Evolutionary conservation across 805 yeast genomes (phyloP), one percentile per base, ranked within the genome.

Genomic region (Metschnikowia similis): DNA sequence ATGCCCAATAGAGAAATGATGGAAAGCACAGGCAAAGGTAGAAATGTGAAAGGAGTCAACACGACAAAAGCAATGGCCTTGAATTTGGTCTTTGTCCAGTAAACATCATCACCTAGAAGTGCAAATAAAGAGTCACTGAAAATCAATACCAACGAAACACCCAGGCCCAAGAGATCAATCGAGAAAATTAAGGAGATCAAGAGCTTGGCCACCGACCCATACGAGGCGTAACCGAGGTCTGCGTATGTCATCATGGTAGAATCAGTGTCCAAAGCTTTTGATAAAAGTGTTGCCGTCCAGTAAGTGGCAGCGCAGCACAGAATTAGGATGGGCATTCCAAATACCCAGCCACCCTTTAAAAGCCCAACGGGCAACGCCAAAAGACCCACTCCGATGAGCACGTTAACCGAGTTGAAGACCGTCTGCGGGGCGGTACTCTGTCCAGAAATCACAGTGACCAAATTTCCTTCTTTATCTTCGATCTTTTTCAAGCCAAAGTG

Each of bases 401-500:
- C 81, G 60, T 84, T 84, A 48, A 84, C 78, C 11, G 85, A 77
- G 61, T 84, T 84, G 69, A 84, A 82, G 14, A 82, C 69, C 0
- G 89, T 84, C 60, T 84, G 89, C 1, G 85, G 84, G 9, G 83
- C 85, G 0, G 89, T 84, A 3, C 96, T 87, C 64, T 86, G 89
- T 37, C 96, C 96, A 1, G 85, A 87, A 45, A 85, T 70, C 52
- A 87, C 82, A 2, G 91, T 84, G 38, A 85, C 77, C 4, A 83
- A 71, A 50, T 82, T 80, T 6, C 96, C 96, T 56, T 84, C 83
- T 48, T 75, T 69, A 49, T 83, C 85, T 62, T 87, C 94, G 21
- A 87, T 80, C 60, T 79, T 80, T 58, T 80, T 80, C 50, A 84
- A 64, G 44, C 79, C 74, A 47, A 84, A 63, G 9, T 82, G 82